Evolutionary conservation across 1,139 yeast species (phyloP), one percentile per base, ranked within the genome.

Genomic region (Kodamaea alishanica): DNA sequence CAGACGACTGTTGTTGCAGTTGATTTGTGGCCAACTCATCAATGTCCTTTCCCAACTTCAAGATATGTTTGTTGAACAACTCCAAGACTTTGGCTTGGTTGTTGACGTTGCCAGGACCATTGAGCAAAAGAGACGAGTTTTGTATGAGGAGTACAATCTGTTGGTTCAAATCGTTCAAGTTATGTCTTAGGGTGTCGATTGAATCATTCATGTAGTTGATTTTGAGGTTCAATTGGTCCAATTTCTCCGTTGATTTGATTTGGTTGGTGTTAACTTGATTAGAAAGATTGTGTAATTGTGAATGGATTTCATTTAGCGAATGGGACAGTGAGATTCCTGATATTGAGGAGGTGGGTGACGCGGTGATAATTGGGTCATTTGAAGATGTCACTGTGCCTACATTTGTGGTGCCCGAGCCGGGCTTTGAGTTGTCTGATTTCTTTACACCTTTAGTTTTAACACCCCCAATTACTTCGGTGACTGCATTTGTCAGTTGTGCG

Each of bases 181-280:
- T 39, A 25, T 37, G 45, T 26, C 46, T 47, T 30, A 49, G 37
- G 15, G 39, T 32, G 25, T 52, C 57, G 7, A 63, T 35, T 28
- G 62, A 47, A 12, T 58, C 64, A 31, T 54, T 54, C 22, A 63
- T 49, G 28, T 54, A 53, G 35, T 59, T 59, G 20, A 63, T 35
- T 28, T 60, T 63, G 42, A 56, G 46, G 28, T 55, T 48, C n/a
- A 58, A 46, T 26, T 55, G 53, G 32, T 53, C 48, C 34, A 62
- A 39, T 39, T 54, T 60, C 33, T 54, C 55, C 34, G 55, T 56
- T 27, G 50, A 52, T 30, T 49, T 48, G 28, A 37, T 38, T 34
- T 58, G 60, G 43, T 52, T 54, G 30, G 46, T 44, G 30, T 39
- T 44, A 32, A 59, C 48, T 30, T 51, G 52, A 34, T 44, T 46